phyloP scores from a whole-genome alignment of 1,284 basidiomycete genomes.

The Apiotrichum gamsii region DNA sequence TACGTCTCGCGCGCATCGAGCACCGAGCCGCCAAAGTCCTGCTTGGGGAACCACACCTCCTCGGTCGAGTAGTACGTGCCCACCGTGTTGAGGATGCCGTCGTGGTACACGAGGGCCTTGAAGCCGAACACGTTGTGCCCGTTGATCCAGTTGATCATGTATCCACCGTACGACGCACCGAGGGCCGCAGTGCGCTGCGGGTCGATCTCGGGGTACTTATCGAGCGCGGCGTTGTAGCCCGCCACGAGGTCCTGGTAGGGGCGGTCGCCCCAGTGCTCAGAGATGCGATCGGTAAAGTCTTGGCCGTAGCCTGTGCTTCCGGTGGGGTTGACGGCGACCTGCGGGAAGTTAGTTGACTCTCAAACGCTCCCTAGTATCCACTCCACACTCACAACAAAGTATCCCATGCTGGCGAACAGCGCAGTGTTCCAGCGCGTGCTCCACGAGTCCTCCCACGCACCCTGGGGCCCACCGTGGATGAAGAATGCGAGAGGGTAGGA shows the following conservation, averaged over 20 bases:
- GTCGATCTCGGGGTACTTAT: slow-evolving; percentile 75
- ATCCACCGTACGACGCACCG: slow-evolving; percentile 49
- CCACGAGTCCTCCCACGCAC: slow-evolving; percentile 77
- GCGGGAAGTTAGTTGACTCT: too few relatives aligned
- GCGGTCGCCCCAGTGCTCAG: slow-evolving; percentile 44
- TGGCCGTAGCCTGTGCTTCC: slow-evolving; percentile 84
- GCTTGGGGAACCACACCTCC: slow-evolving; percentile 37
- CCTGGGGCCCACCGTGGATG: slow-evolving; percentile 48
- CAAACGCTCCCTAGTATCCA: too few relatives aligned
- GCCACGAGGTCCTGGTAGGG: slow-evolving; percentile 73
- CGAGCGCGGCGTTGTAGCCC: slow-evolving; percentile 66
- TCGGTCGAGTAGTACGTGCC: slow-evolving; percentile 74
- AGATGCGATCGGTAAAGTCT: slow-evolving; percentile 68
- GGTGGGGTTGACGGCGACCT: slow-evolving; percentile 80
- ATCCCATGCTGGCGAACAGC: slow-evolving; percentile 52
- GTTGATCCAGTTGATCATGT: slow-evolving; percentile 75
- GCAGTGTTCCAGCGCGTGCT: slow-evolving; percentile 83
- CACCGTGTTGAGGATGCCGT: slow-evolving; percentile 56
- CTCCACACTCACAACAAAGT: too few relatives aligned
- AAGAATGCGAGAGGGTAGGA: slow-evolving; percentile 59
- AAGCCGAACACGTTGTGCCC: slow-evolving; percentile 82
- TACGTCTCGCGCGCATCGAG: slow-evolving; percentile 27
- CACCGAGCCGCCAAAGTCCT: slow-evolving; percentile 29
- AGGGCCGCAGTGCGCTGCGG: slow-evolving; percentile 65
- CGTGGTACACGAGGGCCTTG: slow-evolving; percentile 81